Percentiles rank a stretch among this genome's conserved stretches.
These are phyloP conservation scores for Skeletonema potamos DNA, from an alignment of 108 stramenopile genomes.

Conservation along the genomic window DNA sequence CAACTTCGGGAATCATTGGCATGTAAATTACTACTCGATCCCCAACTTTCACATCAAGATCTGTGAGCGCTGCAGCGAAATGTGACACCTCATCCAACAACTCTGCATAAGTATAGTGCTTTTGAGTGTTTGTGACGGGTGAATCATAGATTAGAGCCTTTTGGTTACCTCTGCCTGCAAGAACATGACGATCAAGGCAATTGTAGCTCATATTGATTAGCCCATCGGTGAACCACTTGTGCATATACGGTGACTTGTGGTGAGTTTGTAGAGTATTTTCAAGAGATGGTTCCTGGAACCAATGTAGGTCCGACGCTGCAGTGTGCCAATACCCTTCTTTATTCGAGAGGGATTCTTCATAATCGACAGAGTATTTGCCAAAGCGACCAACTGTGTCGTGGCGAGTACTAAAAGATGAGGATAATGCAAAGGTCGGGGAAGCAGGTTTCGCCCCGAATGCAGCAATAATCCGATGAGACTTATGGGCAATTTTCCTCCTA, in stretches of 20 bases:
- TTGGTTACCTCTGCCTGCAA: slow-evolving; percentile 55
- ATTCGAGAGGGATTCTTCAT: not conserved
- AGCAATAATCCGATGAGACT: not conserved
- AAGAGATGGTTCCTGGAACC: slow-evolving; percentile 2
- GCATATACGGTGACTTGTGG: not conserved
- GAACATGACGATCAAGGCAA: slow-evolving; percentile 68
- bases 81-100: slow-evolving; percentile 57
- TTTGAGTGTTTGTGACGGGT: slow-evolving; percentile 48
- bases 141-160: slow-evolving; percentile 67
- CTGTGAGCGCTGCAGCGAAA: slow-evolving; percentile 52
- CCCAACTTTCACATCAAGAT: slow-evolving; percentile 60
- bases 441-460: not conserved
- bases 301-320: not conserved
- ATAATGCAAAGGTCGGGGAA: not conserved
- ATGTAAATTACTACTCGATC: slow-evolving; percentile 85
- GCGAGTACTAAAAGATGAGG: not conserved
- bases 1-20: slow-evolving; percentile 83
- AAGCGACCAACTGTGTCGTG: not conserved
- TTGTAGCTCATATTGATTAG: slow-evolving; percentile 71
- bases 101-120: slow-evolving; percentile 55
- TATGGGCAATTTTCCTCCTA: not conserved
- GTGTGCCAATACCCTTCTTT: not conserved
- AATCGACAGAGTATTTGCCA: not conserved
- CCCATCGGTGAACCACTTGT: slow-evolving; percentile 60
- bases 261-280: slow-evolving; percentile 1